Conservation (phyloP, 108 stramenopile species). For the Schizochytrium sp. region DNA sequence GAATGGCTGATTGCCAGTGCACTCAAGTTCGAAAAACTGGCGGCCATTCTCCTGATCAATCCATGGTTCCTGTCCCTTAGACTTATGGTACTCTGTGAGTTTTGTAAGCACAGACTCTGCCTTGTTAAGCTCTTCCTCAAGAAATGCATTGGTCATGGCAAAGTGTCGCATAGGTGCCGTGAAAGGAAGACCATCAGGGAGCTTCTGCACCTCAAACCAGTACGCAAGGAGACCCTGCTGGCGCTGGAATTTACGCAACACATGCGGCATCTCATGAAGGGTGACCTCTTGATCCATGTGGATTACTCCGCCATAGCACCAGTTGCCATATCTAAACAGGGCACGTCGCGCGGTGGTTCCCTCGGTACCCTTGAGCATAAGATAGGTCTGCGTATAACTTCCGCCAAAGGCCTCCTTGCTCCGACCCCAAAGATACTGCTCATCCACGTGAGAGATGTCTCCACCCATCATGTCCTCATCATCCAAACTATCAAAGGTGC, state of each 20-base stretch:
- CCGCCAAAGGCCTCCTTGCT: constrained; percentile 60
- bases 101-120: constrained; percentile 73
- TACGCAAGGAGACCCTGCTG: constrained; percentile 80
- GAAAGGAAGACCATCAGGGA: neutral
- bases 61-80: constrained; percentile 77
- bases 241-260: constrained; percentile 80
- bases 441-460: constrained; percentile 34
- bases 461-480: too few relatives aligned
- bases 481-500: neutral
- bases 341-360: constrained; percentile 66
- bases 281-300: constrained; percentile 72
- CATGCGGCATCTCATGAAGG: constrained; percentile 79
- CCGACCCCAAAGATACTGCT: constrained; percentile 38
- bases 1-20: constrained; percentile 63
- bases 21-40: constrained; percentile 84
- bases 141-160: constrained; percentile 57
- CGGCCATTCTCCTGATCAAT: constrained; percentile 75
- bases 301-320: constrained; percentile 80
- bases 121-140: constrained; percentile 78
- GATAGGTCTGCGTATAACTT: constrained; percentile 68
- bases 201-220: constrained; percentile 71
- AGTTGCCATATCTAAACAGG: constrained; percentile 82
- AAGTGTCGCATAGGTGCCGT: constrained; percentile 24
- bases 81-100: constrained; percentile 70
- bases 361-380: constrained; percentile 65